Conservation (phyloP, 331 rosid genomes). For the Stylosanthes scabra region DNA sequence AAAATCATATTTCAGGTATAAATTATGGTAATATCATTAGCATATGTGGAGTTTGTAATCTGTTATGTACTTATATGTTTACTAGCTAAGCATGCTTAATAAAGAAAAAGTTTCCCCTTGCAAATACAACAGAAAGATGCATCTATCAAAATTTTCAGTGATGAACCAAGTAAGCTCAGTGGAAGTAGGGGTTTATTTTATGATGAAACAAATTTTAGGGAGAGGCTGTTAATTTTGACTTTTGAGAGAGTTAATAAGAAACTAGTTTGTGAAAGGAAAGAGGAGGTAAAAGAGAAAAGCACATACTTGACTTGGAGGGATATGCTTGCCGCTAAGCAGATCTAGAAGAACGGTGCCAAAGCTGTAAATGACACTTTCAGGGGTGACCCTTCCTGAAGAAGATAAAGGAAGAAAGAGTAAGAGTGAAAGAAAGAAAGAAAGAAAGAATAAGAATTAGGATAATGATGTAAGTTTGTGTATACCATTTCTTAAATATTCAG, state of each 20-base stretch:
- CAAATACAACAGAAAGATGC: neutral
- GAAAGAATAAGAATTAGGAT: neutral
- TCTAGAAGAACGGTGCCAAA: constrained; percentile 96
- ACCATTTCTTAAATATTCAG: constrained; percentile 95
- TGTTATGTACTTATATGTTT: neutral
- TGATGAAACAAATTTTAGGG: neutral
- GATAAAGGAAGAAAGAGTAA: constrained; percentile 4
- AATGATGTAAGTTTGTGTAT: neutral
- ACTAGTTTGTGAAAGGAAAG: constrained; percentile 7
- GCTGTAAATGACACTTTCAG: constrained; percentile 98
- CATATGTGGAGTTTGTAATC: neutral
- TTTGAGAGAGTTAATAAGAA: constrained; percentile 6
- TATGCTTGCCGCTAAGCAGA: constrained; percentile 97
- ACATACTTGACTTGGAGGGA: constrained; percentile 94
- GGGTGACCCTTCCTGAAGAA: constrained; percentile 88
- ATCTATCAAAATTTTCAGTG: constrained; percentile 6
- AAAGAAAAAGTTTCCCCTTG: neutral
- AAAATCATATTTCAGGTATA: neutral
- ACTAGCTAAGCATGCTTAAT: constrained; percentile 12
- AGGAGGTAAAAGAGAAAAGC: constrained; percentile 10
- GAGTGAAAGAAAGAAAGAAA: neutral
- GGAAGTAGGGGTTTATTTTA: neutral
- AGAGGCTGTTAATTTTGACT: constrained; percentile 4
- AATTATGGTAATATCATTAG: neutral
- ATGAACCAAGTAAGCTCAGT: neutral